Base-by-base conservation (phyloP, 2,329 filamentous ascomycete genomes). In the Cladosporium cucumerinum region DNA sequence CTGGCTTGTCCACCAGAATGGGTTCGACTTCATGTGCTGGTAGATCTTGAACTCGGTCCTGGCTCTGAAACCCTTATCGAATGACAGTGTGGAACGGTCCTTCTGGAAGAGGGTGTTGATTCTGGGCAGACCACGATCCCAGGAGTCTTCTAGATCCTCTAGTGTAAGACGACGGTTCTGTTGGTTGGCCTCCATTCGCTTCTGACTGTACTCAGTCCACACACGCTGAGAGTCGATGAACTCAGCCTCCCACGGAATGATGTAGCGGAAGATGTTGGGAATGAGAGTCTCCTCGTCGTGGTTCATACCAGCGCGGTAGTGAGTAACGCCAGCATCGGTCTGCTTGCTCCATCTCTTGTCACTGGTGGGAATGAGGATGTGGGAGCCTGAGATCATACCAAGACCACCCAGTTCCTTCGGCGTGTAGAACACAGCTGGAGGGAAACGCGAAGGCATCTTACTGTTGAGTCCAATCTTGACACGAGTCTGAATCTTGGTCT, bases 81-180 rank as follows among this genome's bases (percentile, higher is more conserved):
- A 99, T 74, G 92, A 96, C 68, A 99, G 85, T 0, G 95, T 99
- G 77, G 93, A 97, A 73, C 95, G 86, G 72, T 99, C 95, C 78
- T 99, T 99, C 77, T 99, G 95, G 87, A 99, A 99, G 2, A 99
- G 84, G 0, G 95, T 99, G 77, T 99, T 99, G 81, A 99, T 99
- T 81, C 95, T 91, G 21, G 95, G 95, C 61, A 99, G 84, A 82
- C 95, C 95, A 71, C 95, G 92, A 75, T 99, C 96, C 95, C 95
- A 99, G 75, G 92, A 97, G 76, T 99, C 95, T 75, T 99, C 95
- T 25, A 99, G 83, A 79, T 99, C 95, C 76, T 99, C 95, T 8
- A 99, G 84, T 0, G 95, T 99, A 55, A 99, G 82, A 70, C 95
- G 88, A 65, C 95, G 89, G 73, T 99, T 99, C 77, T 99, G 95